Conservation (phyloP, 352 stramenopile genomes). For the Globisporangium paddicum region DNA sequence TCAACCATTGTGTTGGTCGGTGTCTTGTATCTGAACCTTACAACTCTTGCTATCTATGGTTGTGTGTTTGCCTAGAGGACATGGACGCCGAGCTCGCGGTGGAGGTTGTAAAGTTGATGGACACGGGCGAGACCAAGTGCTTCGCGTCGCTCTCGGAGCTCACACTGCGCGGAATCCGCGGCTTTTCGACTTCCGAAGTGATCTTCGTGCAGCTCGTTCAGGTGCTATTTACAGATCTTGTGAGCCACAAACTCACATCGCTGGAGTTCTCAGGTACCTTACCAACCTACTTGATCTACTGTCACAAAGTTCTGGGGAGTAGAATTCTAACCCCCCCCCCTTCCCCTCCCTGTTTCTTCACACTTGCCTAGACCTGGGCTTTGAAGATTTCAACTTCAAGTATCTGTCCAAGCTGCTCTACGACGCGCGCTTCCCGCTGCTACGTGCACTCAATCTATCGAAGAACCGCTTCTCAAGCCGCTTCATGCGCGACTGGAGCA, state of each 20-base stretch:
- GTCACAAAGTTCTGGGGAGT: no score
- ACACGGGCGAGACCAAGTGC: constrained; percentile 28
- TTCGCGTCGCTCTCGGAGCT: constrained; percentile 33
- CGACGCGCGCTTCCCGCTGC: constrained; percentile 33
- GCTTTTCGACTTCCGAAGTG: constrained; percentile 16
- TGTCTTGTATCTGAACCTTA: background rate
- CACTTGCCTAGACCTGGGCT: constrained; percentile 22
- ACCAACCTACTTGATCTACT: no score
- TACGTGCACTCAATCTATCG: constrained; percentile 29
- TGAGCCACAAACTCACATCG: constrained; percentile 27
- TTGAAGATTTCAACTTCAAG: constrained; percentile 42
- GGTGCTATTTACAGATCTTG: constrained; percentile 42
- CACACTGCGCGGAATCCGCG: constrained; percentile 20
- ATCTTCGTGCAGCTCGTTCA: constrained; percentile 50
- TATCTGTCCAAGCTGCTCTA: constrained; percentile 42
- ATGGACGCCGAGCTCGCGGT: constrained; percentile 18
- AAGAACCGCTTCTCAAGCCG: constrained; percentile 49
- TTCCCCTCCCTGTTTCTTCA: no score
- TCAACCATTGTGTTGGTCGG: background rate
- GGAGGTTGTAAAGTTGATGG: constrained; percentile 27
- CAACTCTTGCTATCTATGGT: background rate
- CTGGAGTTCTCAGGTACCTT: constrained; percentile 36
- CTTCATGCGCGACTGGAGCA: constrained; percentile 55
- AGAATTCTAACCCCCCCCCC: no score
- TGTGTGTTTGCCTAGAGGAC: constrained; percentile 1